Conservation (phyloP, 495 filamentous ascomycete genomes). For the Jackrogersella minutella region DNA sequence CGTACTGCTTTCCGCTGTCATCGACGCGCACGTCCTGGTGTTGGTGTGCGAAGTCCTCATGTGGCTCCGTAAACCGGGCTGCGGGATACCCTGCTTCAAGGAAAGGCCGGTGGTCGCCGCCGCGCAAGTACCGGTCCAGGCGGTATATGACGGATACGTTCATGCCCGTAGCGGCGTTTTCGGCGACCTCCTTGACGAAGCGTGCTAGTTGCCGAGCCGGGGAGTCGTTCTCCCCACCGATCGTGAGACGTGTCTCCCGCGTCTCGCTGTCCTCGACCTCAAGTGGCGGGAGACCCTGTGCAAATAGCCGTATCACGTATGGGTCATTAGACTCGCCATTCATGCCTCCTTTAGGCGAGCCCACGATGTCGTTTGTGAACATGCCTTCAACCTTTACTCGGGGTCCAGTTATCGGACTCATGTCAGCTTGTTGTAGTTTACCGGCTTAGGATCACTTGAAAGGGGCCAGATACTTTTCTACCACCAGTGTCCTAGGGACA, state of each 20-base stretch:
- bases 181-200: conserved; percentile 60
- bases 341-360: conserved; percentile 49
- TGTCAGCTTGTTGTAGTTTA: too few species aligned
- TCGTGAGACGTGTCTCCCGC: conserved; percentile 46
- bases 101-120: conserved; percentile 63
- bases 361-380: conserved; percentile 63
- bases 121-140: conserved; percentile 60
- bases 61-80: conserved; percentile 62
- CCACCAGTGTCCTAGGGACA: too few species aligned
- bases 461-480: too few species aligned
- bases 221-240: conserved; percentile 63
- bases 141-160: conserved; percentile 58
- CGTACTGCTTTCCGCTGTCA: conserved; percentile 56
- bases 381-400: conserved; percentile 61
- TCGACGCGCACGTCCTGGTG: conserved; percentile 60
- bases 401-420: too few species aligned
- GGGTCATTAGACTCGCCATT: conserved; percentile 52
- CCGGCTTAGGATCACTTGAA: too few species aligned
- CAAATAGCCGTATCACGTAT: conserved; percentile 60
- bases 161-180: conserved; percentile 56
- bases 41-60: conserved; percentile 63
- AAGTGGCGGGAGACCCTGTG: conserved; percentile 52
- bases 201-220: conserved; percentile 62
- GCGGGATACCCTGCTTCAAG: conserved; percentile 58
- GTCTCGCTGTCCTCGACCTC: conserved; percentile 45